Conservation (phyloP, 78 protist species). For the Dictyostelium brefeldianum region DNA sequence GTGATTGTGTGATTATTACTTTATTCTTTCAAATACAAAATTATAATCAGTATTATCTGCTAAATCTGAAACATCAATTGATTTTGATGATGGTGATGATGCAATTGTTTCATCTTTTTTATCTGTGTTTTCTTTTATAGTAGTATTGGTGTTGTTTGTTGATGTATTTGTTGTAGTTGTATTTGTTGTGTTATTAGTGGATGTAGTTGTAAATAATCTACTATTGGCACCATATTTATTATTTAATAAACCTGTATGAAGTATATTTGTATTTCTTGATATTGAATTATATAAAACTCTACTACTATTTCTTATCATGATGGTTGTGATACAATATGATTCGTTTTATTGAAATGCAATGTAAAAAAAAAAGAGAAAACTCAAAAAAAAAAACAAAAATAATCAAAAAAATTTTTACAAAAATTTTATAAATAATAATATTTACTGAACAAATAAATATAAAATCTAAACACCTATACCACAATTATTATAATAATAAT, state of each 20-base stretch:
- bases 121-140: not conserved
- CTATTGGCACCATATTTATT: not conserved
- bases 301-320: slow-evolving; percentile 2
- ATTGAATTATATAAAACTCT: not conserved
- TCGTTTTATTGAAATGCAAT: not conserved
- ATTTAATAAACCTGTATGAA: not conserved
- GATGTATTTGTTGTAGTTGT: not conserved
- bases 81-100: slow-evolving; percentile 55
- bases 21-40: slow-evolving; percentile 61
- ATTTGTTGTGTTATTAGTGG: not conserved
- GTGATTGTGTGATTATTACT: not conserved
- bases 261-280: not conserved
- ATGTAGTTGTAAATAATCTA: not conserved
- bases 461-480: too few species aligned
- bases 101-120: not conserved
- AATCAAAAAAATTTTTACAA: not conserved
- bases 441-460: too few species aligned
- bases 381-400: not conserved
- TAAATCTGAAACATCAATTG: slow-evolving; percentile 20
- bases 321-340: not conserved
- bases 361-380: not conserved
- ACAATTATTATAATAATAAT: too few species aligned
- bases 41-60: slow-evolving; percentile 37
- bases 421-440: too few species aligned
- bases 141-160: not conserved